Base-by-base conservation (phyloP, 1,284 basidiomycete genomes). In the Ustilago loliicola region DNA sequence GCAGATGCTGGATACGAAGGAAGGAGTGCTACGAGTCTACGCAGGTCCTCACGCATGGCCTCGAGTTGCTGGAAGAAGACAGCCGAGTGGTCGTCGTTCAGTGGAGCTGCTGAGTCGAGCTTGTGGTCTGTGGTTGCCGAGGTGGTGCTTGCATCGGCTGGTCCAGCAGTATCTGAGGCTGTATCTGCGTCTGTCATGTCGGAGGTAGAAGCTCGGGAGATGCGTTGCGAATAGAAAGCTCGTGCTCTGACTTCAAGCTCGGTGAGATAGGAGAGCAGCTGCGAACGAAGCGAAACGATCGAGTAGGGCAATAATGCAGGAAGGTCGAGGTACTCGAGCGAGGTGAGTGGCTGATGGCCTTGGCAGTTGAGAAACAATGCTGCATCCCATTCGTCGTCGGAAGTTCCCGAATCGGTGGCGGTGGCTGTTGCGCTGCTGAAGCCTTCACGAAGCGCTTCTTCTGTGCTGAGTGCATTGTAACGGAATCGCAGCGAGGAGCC, bases 21-120 rank as follows among this genome's bases (percentile, higher is more conserved):
- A 3, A 83, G 70, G 3, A 80, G 42, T 0, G 68, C 63, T 11
- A 70, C 66, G 1, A 83, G 61, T 7, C 65, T 61, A 7, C 69
- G 52, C 38, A 82, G 51, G 29, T 83, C 81, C 27, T 82, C 79
- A 21, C 71, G 73, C 45, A 83, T 61, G 1, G 76, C 81, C 25
- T 80, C 79, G 38, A 81, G 61, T 50, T 83, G 80, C n/a, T 78
- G 65, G 36, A 75, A 77, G 55, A 83, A 79, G 32, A 66, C 59
- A 10, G 73, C 74, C 1, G 72, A 52, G 23, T 72, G 70, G 7
- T 71, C 36, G 25, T 73, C 68, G 42, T 23, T 65, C 56, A 40
- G 30, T 1, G 62, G 29, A 11, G 51, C 56, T 19, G 36, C 56
- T 34, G 54, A 19, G 4, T 55, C 57, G 13, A 40, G 10, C 19